Evolutionary conservation across 352 stramenopile genomes (phyloP).

Genomic region (Thalassiosira ordinaria): DNA sequence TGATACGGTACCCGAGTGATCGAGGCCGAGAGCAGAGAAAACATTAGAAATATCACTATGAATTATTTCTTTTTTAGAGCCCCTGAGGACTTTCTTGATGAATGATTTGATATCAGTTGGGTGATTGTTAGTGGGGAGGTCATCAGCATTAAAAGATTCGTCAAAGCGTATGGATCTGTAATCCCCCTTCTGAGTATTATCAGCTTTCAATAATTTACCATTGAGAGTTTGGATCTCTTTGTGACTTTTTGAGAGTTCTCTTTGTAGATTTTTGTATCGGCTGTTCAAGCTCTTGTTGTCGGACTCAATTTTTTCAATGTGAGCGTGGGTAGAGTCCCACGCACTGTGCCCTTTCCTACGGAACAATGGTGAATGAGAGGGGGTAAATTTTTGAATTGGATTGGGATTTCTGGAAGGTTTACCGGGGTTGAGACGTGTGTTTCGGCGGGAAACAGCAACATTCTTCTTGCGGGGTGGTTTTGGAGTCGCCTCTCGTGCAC

Average conservation of each 20-base stretch:
- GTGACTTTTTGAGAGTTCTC: background rate
- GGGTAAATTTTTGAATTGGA: background rate
- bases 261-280: background rate
- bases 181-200: conserved; percentile 1
- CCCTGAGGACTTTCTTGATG: background rate
- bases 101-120: too few species aligned
- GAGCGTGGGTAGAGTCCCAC: background rate
- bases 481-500: too few species aligned
- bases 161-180: background rate
- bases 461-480: too few species aligned
- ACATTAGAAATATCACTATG: background rate
- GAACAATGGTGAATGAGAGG: background rate
- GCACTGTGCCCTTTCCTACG: background rate
- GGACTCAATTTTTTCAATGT: background rate
- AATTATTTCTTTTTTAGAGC: background rate
- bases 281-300: background rate
- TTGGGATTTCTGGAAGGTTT: background rate
- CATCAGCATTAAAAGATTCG: background rate
- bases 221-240: background rate
- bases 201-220: background rate
- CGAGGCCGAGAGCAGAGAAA: background rate
- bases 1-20: background rate
- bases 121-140: too few species aligned
- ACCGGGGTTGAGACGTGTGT: background rate
- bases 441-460: too few species aligned